phyloP scores from a whole-genome alignment of 2,329 filamentous ascomycete species.

The Aspergillus melleus region DNA sequence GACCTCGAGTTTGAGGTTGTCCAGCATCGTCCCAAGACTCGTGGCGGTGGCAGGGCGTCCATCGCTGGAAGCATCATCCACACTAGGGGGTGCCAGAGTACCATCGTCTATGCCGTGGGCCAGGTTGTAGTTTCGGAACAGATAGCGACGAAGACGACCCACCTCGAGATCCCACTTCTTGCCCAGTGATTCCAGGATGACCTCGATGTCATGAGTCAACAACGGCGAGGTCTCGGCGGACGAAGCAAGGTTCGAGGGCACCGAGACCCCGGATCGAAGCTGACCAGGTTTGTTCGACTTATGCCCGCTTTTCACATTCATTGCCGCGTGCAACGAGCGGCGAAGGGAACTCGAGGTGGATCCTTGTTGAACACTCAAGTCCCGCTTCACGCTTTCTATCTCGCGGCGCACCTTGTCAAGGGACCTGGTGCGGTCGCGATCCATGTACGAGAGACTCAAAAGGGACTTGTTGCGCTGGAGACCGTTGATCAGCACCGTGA shows the following conservation, averaged over 20 bases:
- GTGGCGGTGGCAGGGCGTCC: constrained; percentile 40
- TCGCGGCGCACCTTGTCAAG: constrained; percentile 61
- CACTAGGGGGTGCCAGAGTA: constrained; percentile 9
- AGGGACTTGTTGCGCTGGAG: constrained; percentile 65
- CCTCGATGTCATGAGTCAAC: constrained; percentile 41
- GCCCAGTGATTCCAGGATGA: constrained; percentile 42
- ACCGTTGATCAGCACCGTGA: constrained; percentile 68
- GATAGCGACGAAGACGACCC: constrained; percentile 43
- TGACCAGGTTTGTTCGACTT: constrained; percentile 34
- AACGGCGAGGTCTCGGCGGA: constrained; percentile 26
- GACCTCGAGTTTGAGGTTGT: constrained; percentile 38
- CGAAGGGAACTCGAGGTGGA: constrained; percentile 43
- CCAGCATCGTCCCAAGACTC: constrained; percentile 40
- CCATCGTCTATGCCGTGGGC: constrained; percentile 34
- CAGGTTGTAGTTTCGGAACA: constrained; percentile 48
- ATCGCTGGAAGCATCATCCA: constrained; percentile 37
- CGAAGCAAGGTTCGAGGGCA: constrained; percentile 14
- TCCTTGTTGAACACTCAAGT: constrained; percentile 29
- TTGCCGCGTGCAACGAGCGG: constrained; percentile 44
- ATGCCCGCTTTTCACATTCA: constrained; percentile 34
- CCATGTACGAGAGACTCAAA: constrained; percentile 63
- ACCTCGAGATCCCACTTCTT: constrained; percentile 49
- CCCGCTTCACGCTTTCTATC: constrained; percentile 52
- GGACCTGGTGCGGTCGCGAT: constrained; percentile 60
- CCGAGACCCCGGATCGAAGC: constrained; percentile 10